A percentile compares a stretch with the other conserved stretches of the same genome.
Conservation (phyloP, 2,329 filamentous ascomycete species). For the Alternaria tenuissima region DNA sequence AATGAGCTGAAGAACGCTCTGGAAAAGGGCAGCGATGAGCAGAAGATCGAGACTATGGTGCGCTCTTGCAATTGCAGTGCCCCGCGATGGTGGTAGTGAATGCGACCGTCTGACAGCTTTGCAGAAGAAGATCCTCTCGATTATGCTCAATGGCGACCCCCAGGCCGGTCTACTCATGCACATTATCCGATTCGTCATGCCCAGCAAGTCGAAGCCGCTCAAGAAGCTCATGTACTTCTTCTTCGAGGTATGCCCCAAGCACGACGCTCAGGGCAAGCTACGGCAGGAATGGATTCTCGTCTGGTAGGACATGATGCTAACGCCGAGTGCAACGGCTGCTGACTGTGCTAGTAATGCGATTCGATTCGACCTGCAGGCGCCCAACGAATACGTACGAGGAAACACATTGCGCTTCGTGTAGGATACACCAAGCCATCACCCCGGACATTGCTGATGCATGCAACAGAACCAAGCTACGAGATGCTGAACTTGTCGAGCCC, state of each 20-base stretch:
- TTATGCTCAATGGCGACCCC: conserved; percentile 98
- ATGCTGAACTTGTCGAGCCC: conserved; percentile 95
- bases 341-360: conserved; percentile 81
- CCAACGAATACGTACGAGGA: conserved; percentile 97
- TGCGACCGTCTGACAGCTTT: conserved; percentile 32
- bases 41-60: conserved; percentile 80
- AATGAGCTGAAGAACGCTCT: conserved; percentile 92
- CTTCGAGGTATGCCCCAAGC: conserved; percentile 98
- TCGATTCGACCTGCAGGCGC: conserved; percentile 93
- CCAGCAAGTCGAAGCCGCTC: conserved; percentile 91
- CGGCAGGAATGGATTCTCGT: conserved; percentile 99
- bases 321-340: conserved; percentile 14
- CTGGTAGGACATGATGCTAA: conserved; percentile 67
- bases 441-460: conserved; percentile 23
- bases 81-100: conserved; percentile 72
- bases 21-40: conserved; percentile 92
- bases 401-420: conserved; percentile 94
- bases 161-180: conserved; percentile 98
- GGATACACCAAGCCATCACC: background rate
- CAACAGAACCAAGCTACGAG: conserved; percentile 80
- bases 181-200: conserved; percentile 99
- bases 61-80: conserved; percentile 30
- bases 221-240: conserved; percentile 99
- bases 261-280: conserved; percentile 88
- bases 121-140: conserved; percentile 84